Evolutionary conservation across 2,329 filamentous ascomycete genomes (phyloP).

Genomic region (Sporothrix mexicana): DNA sequence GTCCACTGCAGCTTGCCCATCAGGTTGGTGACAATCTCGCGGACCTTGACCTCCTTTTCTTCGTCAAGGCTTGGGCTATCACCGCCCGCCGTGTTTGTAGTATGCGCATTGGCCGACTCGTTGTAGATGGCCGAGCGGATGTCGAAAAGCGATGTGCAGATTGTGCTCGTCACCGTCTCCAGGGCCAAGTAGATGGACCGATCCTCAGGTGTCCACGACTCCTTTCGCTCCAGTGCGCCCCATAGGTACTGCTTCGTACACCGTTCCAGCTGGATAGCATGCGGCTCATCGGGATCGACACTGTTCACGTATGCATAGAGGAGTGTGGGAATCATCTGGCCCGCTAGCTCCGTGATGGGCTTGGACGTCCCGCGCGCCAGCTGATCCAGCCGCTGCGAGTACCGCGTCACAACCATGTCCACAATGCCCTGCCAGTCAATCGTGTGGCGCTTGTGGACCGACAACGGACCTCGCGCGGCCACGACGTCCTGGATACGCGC

Average conservation of each 20-base stretch:
- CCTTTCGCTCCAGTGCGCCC: slow-evolving; percentile 39
- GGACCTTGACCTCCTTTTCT: slow-evolving; percentile 29
- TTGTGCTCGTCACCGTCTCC: slow-evolving; percentile 46
- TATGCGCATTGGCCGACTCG: background rate
- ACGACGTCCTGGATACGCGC: slow-evolving; percentile 44
- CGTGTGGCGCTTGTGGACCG: slow-evolving; percentile 44
- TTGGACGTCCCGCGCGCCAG: slow-evolving; percentile 44
- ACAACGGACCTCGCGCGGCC: slow-evolving; percentile 41
- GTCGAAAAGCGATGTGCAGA: slow-evolving; percentile 48
- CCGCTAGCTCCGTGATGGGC: slow-evolving; percentile 48
- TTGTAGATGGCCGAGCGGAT: slow-evolving; percentile 40
- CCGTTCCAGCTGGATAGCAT: slow-evolving; percentile 40
- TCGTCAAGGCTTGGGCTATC: slow-evolving; percentile 27
- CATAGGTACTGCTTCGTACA: slow-evolving; percentile 56
- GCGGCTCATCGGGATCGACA: slow-evolving; percentile 41
- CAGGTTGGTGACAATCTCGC: slow-evolving; percentile 36
- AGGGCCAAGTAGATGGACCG: slow-evolving; percentile 53
- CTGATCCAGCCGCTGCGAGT: slow-evolving; percentile 58
- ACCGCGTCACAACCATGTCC: slow-evolving; percentile 70
- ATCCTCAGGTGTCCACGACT: slow-evolving; percentile 50
- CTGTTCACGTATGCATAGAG: slow-evolving; percentile 52
- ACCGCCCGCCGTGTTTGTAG: slow-evolving; percentile 24
- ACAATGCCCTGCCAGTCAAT: slow-evolving; percentile 69
- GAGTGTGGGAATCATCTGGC: slow-evolving; percentile 42
- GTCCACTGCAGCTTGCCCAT: slow-evolving; percentile 45